Evolutionary conservation across 2,329 filamentous ascomycete genomes (phyloP).

Genomic region (Neophaeococcomyces mojaviensis): DNA sequence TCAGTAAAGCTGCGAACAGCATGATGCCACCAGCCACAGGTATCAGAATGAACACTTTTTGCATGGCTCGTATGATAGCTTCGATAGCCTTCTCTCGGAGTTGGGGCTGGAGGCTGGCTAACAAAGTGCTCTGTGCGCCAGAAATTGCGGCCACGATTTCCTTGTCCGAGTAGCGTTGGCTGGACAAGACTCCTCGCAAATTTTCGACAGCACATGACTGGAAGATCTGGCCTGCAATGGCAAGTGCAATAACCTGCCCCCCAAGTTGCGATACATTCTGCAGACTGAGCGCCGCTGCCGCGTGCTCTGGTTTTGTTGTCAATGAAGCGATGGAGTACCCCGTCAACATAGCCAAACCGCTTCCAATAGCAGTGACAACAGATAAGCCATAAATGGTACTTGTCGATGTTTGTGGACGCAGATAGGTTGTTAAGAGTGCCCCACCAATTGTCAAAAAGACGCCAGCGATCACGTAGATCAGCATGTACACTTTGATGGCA

Average conservation of each 20-base stretch:
- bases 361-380: constrained; percentile 22
- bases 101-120: constrained; percentile 22
- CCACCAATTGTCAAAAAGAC: constrained; percentile 20
- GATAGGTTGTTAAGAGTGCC: constrained; percentile 19
- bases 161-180: constrained; percentile 2
- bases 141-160: constrained; percentile 3
- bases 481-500: constrained; percentile 21
- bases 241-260: constrained; percentile 3
- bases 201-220: too few relatives aligned
- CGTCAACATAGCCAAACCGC: constrained; percentile 17
- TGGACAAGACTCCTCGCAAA: too few relatives aligned
- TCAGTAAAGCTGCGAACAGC: background rate
- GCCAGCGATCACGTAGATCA: constrained; percentile 25
- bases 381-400: constrained; percentile 24
- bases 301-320: background rate
- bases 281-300: constrained; percentile 5
- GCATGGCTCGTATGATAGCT: constrained; percentile 14
- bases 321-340: constrained; percentile 17
- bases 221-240: constrained; percentile 10
- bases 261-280: constrained; percentile 12
- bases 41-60: background rate
- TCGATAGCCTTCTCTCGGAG: too few relatives aligned
- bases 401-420: constrained; percentile 14
- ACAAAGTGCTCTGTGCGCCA: constrained; percentile 1
- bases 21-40: background rate